Evolutionary conservation across 352 stramenopile species (phyloP), one percentile per base, ranked within the genome.

Genomic region (Globisporangium cystogenes): DNA sequence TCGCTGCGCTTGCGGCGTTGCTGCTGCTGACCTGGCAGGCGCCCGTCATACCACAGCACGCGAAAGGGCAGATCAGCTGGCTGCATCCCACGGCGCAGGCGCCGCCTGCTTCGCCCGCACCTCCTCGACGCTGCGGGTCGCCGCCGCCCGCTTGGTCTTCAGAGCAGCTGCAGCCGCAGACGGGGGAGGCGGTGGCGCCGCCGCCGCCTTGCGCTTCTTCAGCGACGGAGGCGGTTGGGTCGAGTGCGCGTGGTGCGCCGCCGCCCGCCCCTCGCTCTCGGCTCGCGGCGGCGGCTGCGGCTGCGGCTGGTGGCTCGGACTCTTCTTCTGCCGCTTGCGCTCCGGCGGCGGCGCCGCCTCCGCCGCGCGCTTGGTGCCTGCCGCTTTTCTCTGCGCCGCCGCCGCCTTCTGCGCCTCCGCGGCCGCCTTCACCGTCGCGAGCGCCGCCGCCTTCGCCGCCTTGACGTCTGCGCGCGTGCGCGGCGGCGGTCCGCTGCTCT

Each of bases 341-440:
- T 16, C n/a, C 39, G 39, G 10, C 6, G 39, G 15, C 16, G 16
- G 16, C n/a, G 37, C 3, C 6, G 6, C 37, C 16, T 8, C 39
- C 18, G n/a, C 39, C 39, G 39, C 18, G 3, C 37, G 37, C 16
- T 42, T 42, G 14, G 16, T 16, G 15, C 37, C 16, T 5, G 16
- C 37, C 4, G 37, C 16, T 42, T 42, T 42, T 12, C 18, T 39
- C 33, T 39, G 33, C 33, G 11, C 14, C 33, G 33, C 12, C n/a
- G 49, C 27, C n/a, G 46, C 48, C 20, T 47, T 54, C 8, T 67
- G 59, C 39, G 69, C 68, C 29, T 37, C 68, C 31, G 69, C 59
- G 6, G 35, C 23, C 27, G n/a, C 44, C 39, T 50, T 74, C 68
- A 26, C 7, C 36, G 39, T 14, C 14, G 37, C 37, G 7, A 42